A percentile compares a stretch with the other conserved stretches of the same genome.
Evolutionary conservation across 371 early-diverging fungal genomes (phyloP).

Genomic region (Apophysomyces elegans): DNA sequence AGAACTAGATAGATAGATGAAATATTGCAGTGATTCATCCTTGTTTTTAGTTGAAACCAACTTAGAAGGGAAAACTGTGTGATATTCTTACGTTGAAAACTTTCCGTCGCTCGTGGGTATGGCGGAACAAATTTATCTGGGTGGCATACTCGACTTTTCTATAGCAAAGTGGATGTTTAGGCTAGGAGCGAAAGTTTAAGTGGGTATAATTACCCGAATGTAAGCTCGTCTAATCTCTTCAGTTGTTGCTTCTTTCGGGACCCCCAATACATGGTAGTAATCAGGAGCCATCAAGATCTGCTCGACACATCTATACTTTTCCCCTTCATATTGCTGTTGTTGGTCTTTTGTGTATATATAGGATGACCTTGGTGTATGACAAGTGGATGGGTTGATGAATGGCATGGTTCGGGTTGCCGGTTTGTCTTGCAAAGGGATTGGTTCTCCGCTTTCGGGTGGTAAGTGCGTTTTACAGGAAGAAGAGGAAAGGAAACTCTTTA

Average conservation of each 20-base stretch:
- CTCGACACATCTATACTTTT: constrained; percentile 45
- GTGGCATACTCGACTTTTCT: constrained; percentile 52
- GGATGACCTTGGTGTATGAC: neutral
- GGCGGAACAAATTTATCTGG: constrained; percentile 47
- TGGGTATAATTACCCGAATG: constrained; percentile 36
- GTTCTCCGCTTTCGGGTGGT: neutral
- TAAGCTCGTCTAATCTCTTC: constrained; percentile 52
- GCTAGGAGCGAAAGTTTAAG: neutral
- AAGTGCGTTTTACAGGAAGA: constrained; percentile 1
- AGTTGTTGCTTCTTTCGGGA: constrained; percentile 29
- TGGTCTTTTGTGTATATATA: neutral
- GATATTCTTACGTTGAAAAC: constrained; percentile 41
- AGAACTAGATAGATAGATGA: constrained; percentile 42
- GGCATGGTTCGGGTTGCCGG: constrained; percentile 8
- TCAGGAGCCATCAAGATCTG: constrained; percentile 40
- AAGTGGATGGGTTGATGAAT: constrained; percentile 21
- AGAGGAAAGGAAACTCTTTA: neutral
- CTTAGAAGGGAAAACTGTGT: neutral
- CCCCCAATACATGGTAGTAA: constrained; percentile 42
- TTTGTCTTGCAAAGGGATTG: neutral
- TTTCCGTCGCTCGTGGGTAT: constrained; percentile 38
- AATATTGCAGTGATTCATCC: neutral
- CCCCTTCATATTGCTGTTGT: constrained; percentile 15
- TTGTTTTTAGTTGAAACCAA: neutral
- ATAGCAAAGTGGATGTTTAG: constrained; percentile 2